phyloP scores from a whole-genome alignment of 1,284 basidiomycete species.

The Ceratobasidium theobromae region DNA sequence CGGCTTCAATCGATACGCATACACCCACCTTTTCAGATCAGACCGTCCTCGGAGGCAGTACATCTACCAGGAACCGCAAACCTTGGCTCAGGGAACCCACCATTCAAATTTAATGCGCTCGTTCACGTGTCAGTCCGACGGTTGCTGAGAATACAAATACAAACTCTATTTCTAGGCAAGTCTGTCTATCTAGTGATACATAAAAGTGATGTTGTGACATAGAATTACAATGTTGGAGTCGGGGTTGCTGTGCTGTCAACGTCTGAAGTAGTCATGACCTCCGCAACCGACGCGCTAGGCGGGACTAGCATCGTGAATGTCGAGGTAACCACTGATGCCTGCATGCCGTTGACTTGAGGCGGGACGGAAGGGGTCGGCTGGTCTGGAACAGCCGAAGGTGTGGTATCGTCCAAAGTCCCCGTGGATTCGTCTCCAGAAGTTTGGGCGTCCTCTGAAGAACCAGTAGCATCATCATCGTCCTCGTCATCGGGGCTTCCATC shows the following conservation, averaged over 20 bases:
- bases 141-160: too few species aligned
- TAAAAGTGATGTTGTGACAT: too few species aligned
- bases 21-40: neutral
- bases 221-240: too few species aligned
- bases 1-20: neutral
- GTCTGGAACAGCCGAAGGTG: neutral
- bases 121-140: too few species aligned
- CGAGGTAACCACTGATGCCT: constrained; percentile 2
- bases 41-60: neutral
- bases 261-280: neutral
- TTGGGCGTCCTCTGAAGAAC: neutral
- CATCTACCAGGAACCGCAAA: neutral
- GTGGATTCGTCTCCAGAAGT: too few species aligned
- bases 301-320: constrained; percentile 14
- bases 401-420: too few species aligned
- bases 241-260: too few species aligned
- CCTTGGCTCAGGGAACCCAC: neutral
- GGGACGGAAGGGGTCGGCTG: neutral
- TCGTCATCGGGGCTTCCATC: neutral
- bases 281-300: too few species aligned
- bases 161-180: too few species aligned
- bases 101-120: neutral
- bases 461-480: neutral
- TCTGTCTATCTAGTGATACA: too few species aligned
- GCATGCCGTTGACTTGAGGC: neutral